A percentile compares a stretch with the other conserved stretches of the same genome.
Evolutionary conservation across 2,329 filamentous ascomycete species (phyloP).

Genomic region (Berkeleyomyces basicola): DNA sequence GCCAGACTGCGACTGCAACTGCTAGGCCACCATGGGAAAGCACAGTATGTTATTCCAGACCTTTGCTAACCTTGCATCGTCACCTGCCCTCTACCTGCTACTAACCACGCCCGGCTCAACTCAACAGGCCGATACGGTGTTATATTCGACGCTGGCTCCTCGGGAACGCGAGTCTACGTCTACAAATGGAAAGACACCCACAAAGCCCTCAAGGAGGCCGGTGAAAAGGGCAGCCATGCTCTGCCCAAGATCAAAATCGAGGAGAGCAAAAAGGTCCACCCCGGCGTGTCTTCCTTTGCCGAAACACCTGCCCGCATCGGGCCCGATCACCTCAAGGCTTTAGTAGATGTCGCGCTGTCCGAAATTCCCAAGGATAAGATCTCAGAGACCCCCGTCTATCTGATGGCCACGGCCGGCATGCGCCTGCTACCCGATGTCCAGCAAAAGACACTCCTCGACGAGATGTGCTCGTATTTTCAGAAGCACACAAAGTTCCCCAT

Average conservation of each 20-base stretch:
- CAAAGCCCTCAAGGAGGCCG: constrained; percentile 22
- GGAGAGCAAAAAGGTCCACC: constrained; percentile 83
- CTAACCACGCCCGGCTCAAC: neutral
- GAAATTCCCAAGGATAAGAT: constrained; percentile 63
- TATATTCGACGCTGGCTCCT: constrained; percentile 93
- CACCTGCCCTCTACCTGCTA: neutral
- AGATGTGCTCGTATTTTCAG: constrained; percentile 70
- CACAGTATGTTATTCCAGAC: constrained; percentile 19
- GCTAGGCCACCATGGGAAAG: constrained; percentile 20
- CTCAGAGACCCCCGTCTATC: constrained; percentile 74
- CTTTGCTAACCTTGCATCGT: neutral
- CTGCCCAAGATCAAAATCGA: constrained; percentile 72
- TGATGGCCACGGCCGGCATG: constrained; percentile 93
- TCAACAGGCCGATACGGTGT: constrained; percentile 60
- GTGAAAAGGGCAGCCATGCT: constrained; percentile 30
- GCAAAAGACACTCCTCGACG: constrained; percentile 53
- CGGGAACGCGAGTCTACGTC: constrained; percentile 84
- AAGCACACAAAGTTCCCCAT: constrained; percentile 64
- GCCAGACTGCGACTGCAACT: no score
- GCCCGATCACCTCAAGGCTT: constrained; percentile 58
- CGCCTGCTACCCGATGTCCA: constrained; percentile 62
- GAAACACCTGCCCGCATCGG: constrained; percentile 61
- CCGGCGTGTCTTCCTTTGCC: constrained; percentile 83
- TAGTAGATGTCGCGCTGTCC: constrained; percentile 67
- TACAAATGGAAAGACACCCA: constrained; percentile 81